A percentile compares a stretch with the other conserved stretches of the same genome.
These are phyloP conservation scores for Thelonectria blattea DNA, from an alignment of 2,329 filamentous ascomycete genomes.

Conservation along the genomic window DNA sequence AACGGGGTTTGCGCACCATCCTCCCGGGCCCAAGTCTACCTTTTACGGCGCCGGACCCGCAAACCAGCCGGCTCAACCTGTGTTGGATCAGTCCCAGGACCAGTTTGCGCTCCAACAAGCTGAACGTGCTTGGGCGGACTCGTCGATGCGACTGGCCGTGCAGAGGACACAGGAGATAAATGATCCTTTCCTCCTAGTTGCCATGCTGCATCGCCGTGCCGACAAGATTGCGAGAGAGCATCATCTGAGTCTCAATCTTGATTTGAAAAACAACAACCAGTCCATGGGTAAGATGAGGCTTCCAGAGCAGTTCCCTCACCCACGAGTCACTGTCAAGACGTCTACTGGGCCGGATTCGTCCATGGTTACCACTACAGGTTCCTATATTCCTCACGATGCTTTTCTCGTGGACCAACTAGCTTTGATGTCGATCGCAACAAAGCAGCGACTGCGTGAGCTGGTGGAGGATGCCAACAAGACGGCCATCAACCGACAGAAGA, in stretches of 20 bases:
- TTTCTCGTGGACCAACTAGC: conserved; percentile 82
- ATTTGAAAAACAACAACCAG: conserved; percentile 55
- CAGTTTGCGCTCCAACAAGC: conserved; percentile 70
- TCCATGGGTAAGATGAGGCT: conserved; percentile 56
- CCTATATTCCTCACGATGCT: conserved; percentile 77
- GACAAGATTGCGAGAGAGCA: conserved; percentile 65
- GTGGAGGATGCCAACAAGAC: conserved; percentile 78
- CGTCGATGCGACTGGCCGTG: conserved; percentile 65
- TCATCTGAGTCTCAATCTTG: conserved; percentile 61
- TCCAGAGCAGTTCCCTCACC: conserved; percentile 56
- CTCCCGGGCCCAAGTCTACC: conserved; percentile 59
- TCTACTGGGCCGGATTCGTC: conserved; percentile 67
- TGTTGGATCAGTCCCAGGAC: conserved; percentile 59
- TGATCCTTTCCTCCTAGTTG: conserved; percentile 74
- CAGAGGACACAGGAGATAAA: conserved; percentile 72
- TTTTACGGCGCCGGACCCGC: conserved; percentile 71
- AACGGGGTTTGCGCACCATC: conserved; percentile 58
- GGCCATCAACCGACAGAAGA: conserved; percentile 73
- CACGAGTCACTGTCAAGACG: conserved; percentile 59
- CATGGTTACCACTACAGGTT: conserved; percentile 67
- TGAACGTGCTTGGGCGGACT: conserved; percentile 69
- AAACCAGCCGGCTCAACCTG: conserved; percentile 63
- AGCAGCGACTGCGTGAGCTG: conserved; percentile 77
- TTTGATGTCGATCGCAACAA: conserved; percentile 80
- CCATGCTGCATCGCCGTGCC: conserved; percentile 63